Conservation (phyloP, 495 filamentous ascomycete genomes). For the Penicillium longicatenatum region DNA sequence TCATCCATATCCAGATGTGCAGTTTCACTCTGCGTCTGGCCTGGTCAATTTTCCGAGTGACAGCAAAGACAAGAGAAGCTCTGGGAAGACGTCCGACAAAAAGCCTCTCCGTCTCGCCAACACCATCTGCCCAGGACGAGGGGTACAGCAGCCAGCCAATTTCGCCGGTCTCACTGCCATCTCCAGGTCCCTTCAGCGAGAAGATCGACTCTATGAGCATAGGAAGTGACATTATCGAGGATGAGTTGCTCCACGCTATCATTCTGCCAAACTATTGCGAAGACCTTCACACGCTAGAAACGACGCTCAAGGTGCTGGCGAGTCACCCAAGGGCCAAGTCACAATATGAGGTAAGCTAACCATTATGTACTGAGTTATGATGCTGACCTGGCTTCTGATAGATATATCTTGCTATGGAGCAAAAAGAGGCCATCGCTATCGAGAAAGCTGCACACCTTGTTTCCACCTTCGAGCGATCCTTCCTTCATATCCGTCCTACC, state of each 20-base stretch:
- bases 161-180: slow-evolving; percentile 13
- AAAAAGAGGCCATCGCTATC: slow-evolving; percentile 54
- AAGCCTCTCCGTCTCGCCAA: slow-evolving; percentile 1
- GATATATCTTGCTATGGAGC: slow-evolving; percentile 74
- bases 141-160: slow-evolving; percentile 11
- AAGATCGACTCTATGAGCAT: slow-evolving; percentile 3
- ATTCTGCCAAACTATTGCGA: slow-evolving; percentile 72
- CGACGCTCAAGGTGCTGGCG: slow-evolving; percentile 66
- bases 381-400: slow-evolving; percentile 22
- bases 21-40: slow-evolving; percentile 35
- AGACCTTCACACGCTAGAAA: slow-evolving; percentile 62
- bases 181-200: slow-evolving; percentile 16
- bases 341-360: slow-evolving; percentile 62
- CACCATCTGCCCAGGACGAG: slow-evolving; percentile 2
- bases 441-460: slow-evolving; percentile 57
- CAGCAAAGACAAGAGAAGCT: slow-evolving; percentile 22
- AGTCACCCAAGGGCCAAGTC: slow-evolving; percentile 62
- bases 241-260: slow-evolving; percentile 60
- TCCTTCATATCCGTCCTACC: slow-evolving; percentile 61
- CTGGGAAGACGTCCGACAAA: slow-evolving; percentile 24
- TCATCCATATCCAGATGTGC: slow-evolving; percentile 34
- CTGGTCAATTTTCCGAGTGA: slow-evolving; percentile 29
- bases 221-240: slow-evolving; percentile 13
- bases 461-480: slow-evolving; percentile 57
- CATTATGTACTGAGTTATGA: no score